Evolutionary conservation across 1,139 yeast species (phyloP).

Genomic region (Kurtzmaniella natalensis): DNA sequence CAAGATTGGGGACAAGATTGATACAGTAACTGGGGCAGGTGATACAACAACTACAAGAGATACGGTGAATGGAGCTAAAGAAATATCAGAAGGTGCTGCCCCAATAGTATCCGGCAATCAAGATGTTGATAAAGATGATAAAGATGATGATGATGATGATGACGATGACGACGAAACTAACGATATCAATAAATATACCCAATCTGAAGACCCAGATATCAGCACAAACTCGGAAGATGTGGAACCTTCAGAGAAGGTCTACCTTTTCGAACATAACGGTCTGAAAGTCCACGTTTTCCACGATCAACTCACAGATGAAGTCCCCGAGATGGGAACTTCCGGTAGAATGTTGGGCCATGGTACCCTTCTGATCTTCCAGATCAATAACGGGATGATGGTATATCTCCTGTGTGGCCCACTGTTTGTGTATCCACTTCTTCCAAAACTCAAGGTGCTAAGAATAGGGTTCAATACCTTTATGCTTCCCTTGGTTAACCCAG

Average conservation of each 20-base stretch:
- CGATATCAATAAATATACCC: not conserved
- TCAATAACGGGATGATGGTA: conserved; percentile 59
- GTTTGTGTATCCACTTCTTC: conserved; percentile 59
- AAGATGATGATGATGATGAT: not conserved
- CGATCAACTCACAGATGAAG: conserved; percentile 24
- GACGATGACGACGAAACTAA: not conserved
- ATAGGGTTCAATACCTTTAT: conserved; percentile 51
- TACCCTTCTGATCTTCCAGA: conserved; percentile 56
- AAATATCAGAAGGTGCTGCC: not conserved
- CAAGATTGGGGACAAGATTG: too few species aligned
- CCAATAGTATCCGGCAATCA: not conserved
- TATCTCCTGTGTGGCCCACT: conserved; percentile 58
- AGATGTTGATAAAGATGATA: not conserved
- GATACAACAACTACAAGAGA: too few species aligned
- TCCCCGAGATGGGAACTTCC: conserved; percentile 12
- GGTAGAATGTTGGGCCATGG: conserved; percentile 62
- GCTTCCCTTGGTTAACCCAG: conserved; percentile 65
- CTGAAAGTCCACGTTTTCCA: conserved; percentile 43
- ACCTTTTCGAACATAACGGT: conserved; percentile 33
- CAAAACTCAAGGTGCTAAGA: conserved; percentile 54
- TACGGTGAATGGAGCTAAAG: too few species aligned
- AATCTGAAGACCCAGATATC: not conserved
- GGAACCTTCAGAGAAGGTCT: conserved; percentile 26
- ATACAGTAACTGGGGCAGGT: too few species aligned
- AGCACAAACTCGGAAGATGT: conserved; percentile 3